Conservation (phyloP, 2,329 filamentous ascomycete genomes). For the Coniella vitis region DNA sequence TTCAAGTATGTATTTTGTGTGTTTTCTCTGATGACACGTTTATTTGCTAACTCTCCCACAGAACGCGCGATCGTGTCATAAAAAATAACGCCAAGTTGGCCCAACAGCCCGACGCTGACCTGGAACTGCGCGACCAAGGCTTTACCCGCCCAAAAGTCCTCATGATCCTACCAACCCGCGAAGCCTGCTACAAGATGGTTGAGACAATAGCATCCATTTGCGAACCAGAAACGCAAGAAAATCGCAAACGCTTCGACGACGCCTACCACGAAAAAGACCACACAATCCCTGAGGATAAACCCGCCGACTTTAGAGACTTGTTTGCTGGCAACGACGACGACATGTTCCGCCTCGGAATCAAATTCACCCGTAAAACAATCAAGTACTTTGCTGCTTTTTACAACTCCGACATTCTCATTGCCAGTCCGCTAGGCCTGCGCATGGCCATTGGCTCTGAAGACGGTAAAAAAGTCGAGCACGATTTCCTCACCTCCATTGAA, state of each 20-base stretch:
- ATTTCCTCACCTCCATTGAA: slow-evolving; percentile 93
- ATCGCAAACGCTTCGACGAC: slow-evolving; percentile 86
- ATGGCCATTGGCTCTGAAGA: slow-evolving; percentile 80
- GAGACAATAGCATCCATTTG: slow-evolving; percentile 70
- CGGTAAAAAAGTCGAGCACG: slow-evolving; percentile 61
- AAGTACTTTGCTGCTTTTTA: slow-evolving; percentile 96
- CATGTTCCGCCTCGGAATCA: slow-evolving; percentile 92
- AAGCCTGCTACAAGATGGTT: slow-evolving; percentile 74
- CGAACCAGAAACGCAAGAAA: slow-evolving; percentile 86
- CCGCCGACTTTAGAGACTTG: slow-evolving; percentile 79
- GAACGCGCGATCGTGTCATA: slow-evolving; percentile 80
- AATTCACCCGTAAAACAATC: slow-evolving; percentile 91
- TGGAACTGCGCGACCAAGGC: slow-evolving; percentile 84
- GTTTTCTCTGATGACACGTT: no score
- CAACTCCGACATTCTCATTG: slow-evolving; percentile 89
- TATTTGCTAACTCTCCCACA: slow-evolving; percentile 21
- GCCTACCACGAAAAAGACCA: slow-evolving; percentile 65
- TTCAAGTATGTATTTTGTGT: slow-evolving; percentile 64
- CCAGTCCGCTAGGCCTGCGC: slow-evolving; percentile 80
- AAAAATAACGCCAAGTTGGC: slow-evolving; percentile 83
- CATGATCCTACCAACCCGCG: slow-evolving; percentile 80
- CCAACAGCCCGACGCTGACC: slow-evolving; percentile 55
- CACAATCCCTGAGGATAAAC: slow-evolving; percentile 64
- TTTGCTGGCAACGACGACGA: slow-evolving; percentile 96
- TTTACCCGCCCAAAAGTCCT: slow-evolving; percentile 93